A percentile compares a stretch with the other conserved stretches of the same genome.
phyloP scores from a whole-genome alignment of 495 filamentous ascomycete genomes.

The Tuber borchii region DNA sequence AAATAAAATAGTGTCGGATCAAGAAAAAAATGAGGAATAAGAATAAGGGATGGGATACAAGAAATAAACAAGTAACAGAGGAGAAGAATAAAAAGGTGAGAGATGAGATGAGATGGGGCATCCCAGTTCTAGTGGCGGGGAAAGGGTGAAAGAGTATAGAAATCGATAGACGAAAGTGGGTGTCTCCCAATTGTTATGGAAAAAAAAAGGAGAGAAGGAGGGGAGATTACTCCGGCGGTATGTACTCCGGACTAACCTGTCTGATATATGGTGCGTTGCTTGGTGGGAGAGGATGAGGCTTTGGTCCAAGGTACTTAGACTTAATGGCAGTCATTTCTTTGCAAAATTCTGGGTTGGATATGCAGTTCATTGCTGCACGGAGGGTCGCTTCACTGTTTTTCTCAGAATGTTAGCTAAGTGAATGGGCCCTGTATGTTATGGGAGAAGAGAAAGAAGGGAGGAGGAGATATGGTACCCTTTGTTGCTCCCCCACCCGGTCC shows the following conservation, averaged over 20 bases:
- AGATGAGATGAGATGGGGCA: background rate
- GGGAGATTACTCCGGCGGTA: background rate
- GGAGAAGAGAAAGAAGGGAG: background rate
- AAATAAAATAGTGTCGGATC: background rate
- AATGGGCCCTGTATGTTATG: background rate
- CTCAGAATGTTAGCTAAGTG: constrained; percentile 3
- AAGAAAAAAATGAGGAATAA: background rate
- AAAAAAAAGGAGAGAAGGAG: background rate
- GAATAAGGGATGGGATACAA: too few relatives aligned
- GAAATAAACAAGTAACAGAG: background rate
- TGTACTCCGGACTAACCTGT: background rate
- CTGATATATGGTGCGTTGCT: background rate
- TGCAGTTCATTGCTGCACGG: constrained; percentile 38
- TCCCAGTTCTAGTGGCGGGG: background rate
- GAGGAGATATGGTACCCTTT: constrained; percentile 23
- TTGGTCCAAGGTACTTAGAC: constrained; percentile 24
- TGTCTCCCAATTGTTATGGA: background rate
- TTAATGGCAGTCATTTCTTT: constrained; percentile 30
- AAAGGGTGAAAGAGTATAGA: background rate
- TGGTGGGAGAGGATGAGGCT: constrained; percentile 11
- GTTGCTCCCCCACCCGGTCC: constrained; percentile 37
- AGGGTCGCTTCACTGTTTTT: constrained; percentile 33
- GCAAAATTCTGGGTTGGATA: constrained; percentile 29
- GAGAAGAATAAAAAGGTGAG: background rate
- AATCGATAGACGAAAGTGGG: background rate